Evolutionary conservation across 768 basidiomycete species (phyloP).

Genomic region (Pulveroboletus ravenelii): DNA sequence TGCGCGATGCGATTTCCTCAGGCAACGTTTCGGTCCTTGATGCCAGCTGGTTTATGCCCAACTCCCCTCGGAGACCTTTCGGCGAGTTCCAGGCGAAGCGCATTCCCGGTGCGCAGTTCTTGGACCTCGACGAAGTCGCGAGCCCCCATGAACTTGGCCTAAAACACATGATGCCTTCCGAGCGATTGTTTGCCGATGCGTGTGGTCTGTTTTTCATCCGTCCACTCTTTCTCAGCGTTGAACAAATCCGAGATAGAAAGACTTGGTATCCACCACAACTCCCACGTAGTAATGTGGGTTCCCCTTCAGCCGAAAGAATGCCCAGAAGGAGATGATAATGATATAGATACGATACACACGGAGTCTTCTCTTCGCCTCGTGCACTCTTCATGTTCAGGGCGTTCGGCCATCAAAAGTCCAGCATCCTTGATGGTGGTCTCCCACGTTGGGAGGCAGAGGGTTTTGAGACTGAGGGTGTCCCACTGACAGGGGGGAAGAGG

Average conservation of each 20-base stretch:
- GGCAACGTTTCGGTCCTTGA: constrained; percentile 51
- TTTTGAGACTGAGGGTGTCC: constrained; percentile 41
- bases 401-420: constrained; percentile 83
- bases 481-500: constrained; percentile 21
- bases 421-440: constrained; percentile 90
- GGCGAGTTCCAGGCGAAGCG: constrained; percentile 64
- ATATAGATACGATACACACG: constrained; percentile 79
- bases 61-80: constrained; percentile 62
- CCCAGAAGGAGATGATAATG: constrained; percentile 9
- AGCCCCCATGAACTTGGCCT: constrained; percentile 72
- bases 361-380: constrained; percentile 89
- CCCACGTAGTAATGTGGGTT: constrained; percentile 79
- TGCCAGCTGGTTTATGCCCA: constrained; percentile 94
- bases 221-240: constrained; percentile 4
- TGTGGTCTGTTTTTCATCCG: constrained; percentile 54
- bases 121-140: constrained; percentile 79
- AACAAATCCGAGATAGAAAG: constrained; percentile 40
- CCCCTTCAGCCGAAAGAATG: background rate
- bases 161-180: constrained; percentile 90
- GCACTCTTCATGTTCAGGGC: constrained; percentile 92
- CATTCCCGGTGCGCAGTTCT: constrained; percentile 67
- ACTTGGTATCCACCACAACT: constrained; percentile 65
- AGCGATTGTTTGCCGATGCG: constrained; percentile 65
- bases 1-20: constrained; percentile 35
- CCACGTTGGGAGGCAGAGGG: constrained; percentile 75